A percentile compares a stretch with the other conserved stretches of the same genome.
These are phyloP conservation scores for Barnettozyma populi DNA, from an alignment of 805 yeast species.

Conservation along the genomic window DNA sequence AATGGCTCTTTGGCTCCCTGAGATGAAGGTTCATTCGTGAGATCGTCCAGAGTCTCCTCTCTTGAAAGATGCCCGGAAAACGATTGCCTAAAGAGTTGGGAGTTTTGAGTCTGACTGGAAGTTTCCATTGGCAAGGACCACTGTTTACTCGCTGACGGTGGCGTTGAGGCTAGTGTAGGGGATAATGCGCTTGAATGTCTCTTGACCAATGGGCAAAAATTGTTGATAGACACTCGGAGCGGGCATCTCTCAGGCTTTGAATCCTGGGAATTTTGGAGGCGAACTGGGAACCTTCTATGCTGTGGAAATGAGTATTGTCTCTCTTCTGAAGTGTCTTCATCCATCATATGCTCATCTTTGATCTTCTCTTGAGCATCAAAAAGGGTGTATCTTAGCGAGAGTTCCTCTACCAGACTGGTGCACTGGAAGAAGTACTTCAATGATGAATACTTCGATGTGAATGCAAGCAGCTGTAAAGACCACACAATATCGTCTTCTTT, in stretches of 20 bases:
- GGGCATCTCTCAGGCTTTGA: neutral
- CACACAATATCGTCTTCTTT: constrained; percentile 90
- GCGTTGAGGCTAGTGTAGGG: neutral
- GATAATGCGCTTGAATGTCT: neutral
- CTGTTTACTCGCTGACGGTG: neutral
- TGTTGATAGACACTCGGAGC: neutral
- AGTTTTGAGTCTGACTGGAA: neutral
- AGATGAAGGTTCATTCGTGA: neutral
- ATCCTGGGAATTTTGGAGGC: neutral
- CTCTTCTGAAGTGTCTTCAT: constrained; percentile 26
- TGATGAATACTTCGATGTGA: constrained; percentile 84
- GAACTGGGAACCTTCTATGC: neutral
- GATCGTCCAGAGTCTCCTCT: neutral
- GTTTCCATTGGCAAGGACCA: neutral
- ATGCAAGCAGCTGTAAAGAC: constrained; percentile 88
- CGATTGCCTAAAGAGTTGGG: neutral
- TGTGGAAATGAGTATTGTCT: neutral
- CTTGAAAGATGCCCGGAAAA: neutral
- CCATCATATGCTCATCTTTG: neutral
- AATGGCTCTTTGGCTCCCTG: neutral
- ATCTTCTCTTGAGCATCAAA: neutral
- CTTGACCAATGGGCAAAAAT: neutral
- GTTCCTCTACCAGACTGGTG: constrained; percentile 66
- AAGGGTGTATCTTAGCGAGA: constrained; percentile 47
- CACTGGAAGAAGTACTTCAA: constrained; percentile 69